Base-by-base conservation (phyloP, 768 basidiomycete species). In the Tricholoma sp. region DNA sequence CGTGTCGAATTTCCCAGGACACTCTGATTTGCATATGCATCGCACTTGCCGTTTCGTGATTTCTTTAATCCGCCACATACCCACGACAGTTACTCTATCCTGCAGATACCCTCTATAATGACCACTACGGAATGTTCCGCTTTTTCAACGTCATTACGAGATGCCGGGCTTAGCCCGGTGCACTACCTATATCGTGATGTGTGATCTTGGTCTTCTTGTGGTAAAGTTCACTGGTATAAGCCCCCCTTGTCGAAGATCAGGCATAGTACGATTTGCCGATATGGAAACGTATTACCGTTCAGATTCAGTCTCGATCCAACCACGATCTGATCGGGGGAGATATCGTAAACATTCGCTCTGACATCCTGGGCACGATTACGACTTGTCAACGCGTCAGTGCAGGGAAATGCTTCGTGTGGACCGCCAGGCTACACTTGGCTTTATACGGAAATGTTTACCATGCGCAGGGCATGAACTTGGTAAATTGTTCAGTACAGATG, bases 11-110 rank as follows among this genome's bases (percentile, higher is more conserved):
- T 59, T 52, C 57, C 41, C 70, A 93, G 91, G 90, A 91, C 66
- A 86, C 76, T 47, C 62, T 80, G 60, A 77, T 79, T 54, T 79
- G 76, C 72, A 72, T 76, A 66, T 80, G 77, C 70, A 77, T 79
- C 66, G 77, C 78, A 31, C 70, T 80, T 56, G 78, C 77, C 56
- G 70, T 78, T 61, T 70, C 76, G 49, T 76, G 65, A 74, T 64
- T 13, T 18, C 53, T 41, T 50, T 33, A 57, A 59, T 54, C 52
- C 53, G 48, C 50, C 18, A 31, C 61, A 62, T 61, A 62, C 59
- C 56, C 57, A 44, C 56, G 57, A 54, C 49, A 39, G 20, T 56
- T 61, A 62, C 45, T 62, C 53, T 65, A 62, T 54, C 55, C 59
- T 41, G 63, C 59, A 57, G 61, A 65, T 67, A 67, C 65, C 66